Base-by-base conservation (phyloP, 495 filamentous ascomycete genomes). In the Aspergillus ostianus region DNA sequence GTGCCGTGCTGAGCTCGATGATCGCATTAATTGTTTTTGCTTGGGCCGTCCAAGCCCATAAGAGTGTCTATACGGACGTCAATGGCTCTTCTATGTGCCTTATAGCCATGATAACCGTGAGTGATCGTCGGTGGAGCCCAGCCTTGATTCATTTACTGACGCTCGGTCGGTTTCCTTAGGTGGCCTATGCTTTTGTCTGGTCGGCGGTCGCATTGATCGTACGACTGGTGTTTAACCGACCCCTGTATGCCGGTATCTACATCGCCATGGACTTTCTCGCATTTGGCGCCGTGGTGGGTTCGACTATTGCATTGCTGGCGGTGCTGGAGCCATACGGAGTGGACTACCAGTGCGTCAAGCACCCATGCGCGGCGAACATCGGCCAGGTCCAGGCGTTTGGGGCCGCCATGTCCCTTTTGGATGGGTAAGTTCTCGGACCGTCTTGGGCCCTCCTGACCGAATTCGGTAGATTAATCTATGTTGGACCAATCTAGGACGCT, bases 261-360 rank as follows among this genome's bases (percentile, higher is more conserved):
- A n/a, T 54, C 26, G 52, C 52, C 18, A 26, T 54, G 17, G 52
- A 54, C 20, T 45, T 54, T 9, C 41, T 54, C 7, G 52, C 32
- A 13, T 54, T 45, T 23, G 52, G 52, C 6, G 52, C 52, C 15
- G 52, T 54, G 41, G 15, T 54, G 20, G 32, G 26, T 23, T n/a
- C 52, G 2, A 54, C 52, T 12, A 32, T 45, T 26, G 1, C 19
- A 18, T 26, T 30, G 19, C 41, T 54, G 52, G 4, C 19, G 1
- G 3, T 45, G 3, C 17, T 54, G 52, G 30, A 41, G 36, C 36
- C 36, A 41, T 41, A 41, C 36, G 36, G 36, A 41, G 15, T 41
- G 36, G 36, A 41, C 36, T 41, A 41, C 36, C 36, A 41, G 13
- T 41, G 36, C 36, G 36, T 41, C 36, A 41, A 41, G 36, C 9